Evolutionary conservation across 768 basidiomycete species (phyloP).

Genomic region (Mycena albidolilacea): DNA sequence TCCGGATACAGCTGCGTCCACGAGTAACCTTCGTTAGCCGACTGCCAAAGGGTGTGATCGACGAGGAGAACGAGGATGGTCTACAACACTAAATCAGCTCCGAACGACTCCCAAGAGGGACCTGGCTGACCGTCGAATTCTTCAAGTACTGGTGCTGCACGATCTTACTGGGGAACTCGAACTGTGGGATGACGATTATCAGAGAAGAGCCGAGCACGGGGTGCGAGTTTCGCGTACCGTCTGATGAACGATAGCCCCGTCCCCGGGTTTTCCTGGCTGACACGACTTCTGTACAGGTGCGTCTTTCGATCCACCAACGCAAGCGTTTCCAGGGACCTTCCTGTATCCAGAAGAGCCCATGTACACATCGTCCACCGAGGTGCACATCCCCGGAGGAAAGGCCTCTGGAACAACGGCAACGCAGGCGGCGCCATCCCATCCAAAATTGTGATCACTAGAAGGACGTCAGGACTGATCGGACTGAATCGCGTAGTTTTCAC

Average conservation of each 20-base stretch:
- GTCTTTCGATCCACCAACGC: conserved; percentile 83
- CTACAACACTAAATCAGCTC: conserved; percentile 51
- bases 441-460: conserved; percentile 88
- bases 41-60: conserved; percentile 91
- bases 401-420: conserved; percentile 89
- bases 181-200: conserved; percentile 55
- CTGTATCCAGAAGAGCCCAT: conserved; percentile 94
- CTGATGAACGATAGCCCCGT: conserved; percentile 85
- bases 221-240: conserved; percentile 61
- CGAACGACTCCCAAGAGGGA: too few relatives aligned
- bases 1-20: conserved; percentile 80
- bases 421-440: conserved; percentile 81
- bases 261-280: conserved; percentile 80
- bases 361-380: conserved; percentile 72
- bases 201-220: background rate
- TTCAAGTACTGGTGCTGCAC: conserved; percentile 88
- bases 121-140: conserved; percentile 70
- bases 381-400: conserved; percentile 83
- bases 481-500: conserved; percentile 55
- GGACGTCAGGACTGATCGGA: conserved; percentile 17
- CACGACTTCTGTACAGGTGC: conserved; percentile 80
- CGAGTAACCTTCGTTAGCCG: conserved; percentile 92
- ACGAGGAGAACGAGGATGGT: conserved; percentile 86
- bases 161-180: conserved; percentile 73
- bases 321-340: conserved; percentile 93